These are phyloP conservation scores for Carex kokanica DNA, from an alignment of 176 grass and related monocot genomes.

Conservation along the genomic window DNA sequence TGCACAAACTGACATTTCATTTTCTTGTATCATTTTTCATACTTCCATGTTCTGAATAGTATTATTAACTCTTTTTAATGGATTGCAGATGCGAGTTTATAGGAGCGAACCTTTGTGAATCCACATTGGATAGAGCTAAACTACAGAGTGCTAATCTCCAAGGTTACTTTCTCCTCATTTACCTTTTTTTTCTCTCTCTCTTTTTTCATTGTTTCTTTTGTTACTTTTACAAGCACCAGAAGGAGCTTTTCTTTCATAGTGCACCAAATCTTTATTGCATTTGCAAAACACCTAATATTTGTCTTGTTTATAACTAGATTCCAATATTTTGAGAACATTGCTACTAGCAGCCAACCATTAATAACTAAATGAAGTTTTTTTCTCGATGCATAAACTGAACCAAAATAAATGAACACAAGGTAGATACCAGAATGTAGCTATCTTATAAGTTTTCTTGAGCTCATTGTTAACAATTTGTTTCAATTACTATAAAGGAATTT, in stretches of 20 bases:
- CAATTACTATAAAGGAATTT: background rate
- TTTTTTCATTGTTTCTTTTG: background rate
- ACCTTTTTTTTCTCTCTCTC: background rate
- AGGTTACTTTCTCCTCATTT: slow-evolving; percentile 30
- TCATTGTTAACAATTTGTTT: background rate
- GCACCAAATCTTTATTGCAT: background rate
- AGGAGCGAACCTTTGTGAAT: slow-evolving; percentile 68
- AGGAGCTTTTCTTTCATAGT: background rate
- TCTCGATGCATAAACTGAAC: background rate
- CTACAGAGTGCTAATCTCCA: slow-evolving; percentile 95
- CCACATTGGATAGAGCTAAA: slow-evolving; percentile 72
- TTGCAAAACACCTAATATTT: background rate
- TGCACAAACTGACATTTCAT: slow-evolving; percentile 28
- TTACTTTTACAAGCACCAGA: background rate
- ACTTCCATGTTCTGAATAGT: slow-evolving; percentile 9
- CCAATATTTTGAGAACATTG: background rate
- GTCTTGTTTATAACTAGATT: background rate
- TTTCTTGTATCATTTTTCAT: background rate
- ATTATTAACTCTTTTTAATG: slow-evolving; percentile 13
- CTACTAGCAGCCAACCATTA: background rate
- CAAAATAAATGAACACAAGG: background rate
- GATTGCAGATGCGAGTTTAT: slow-evolving; percentile 72
- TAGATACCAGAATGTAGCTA: background rate
- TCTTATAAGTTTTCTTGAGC: background rate
- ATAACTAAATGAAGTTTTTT: background rate